Conservation (phyloP, 345 rosid species). For the Conringia planisiliqua region DNA sequence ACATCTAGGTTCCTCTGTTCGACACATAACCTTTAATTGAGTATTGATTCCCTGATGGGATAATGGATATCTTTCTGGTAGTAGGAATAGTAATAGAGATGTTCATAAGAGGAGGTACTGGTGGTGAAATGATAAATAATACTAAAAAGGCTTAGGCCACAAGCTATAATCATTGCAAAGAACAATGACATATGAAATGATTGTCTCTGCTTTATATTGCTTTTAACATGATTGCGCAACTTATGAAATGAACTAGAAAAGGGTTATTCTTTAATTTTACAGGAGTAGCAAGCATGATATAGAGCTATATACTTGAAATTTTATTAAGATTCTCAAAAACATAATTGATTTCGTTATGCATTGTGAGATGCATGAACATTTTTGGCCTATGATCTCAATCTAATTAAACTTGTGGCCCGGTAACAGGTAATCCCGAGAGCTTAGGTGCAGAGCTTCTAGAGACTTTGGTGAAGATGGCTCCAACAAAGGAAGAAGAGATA, state of each 20-base stretch:
- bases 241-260: background rate
- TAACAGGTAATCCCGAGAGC: constrained; percentile 81
- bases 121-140: background rate
- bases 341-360: background rate
- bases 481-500: constrained; percentile 95
- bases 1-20: constrained; percentile 18
- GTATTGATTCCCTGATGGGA: background rate
- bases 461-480: constrained; percentile 96
- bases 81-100: constrained; percentile 4
- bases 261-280: background rate
- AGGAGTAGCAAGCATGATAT: background rate
- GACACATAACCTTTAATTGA: background rate
- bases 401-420: background rate
- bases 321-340: background rate
- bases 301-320: background rate
- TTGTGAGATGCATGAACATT: background rate
- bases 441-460: constrained; percentile 91
- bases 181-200: constrained; percentile 7
- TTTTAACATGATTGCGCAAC: constrained; percentile 15
- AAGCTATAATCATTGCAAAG: constrained; percentile 28
- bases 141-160: constrained; percentile 19
- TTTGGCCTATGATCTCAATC: background rate
- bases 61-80: background rate
- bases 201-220: constrained; percentile 26
- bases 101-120: constrained; percentile 1